phyloP scores from a whole-genome alignment of 2,329 filamentous ascomycete genomes.

The Talaromyces islandicus region DNA sequence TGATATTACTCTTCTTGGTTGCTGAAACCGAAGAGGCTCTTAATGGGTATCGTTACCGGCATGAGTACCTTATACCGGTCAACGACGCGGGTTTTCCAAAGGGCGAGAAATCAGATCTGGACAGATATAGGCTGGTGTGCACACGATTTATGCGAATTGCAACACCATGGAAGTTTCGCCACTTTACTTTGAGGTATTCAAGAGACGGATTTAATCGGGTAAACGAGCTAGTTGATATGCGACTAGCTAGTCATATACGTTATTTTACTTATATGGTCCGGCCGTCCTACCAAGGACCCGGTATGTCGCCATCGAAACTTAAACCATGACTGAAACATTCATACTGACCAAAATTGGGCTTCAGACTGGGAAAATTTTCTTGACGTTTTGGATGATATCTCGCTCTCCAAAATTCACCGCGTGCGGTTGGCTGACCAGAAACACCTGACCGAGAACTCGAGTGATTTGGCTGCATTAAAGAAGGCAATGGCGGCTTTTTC shows the following conservation, averaged over 20 bases:
- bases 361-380: slow-evolving; percentile 26
- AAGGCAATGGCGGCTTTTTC: slow-evolving; percentile 54
- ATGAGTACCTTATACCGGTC: slow-evolving; percentile 2
- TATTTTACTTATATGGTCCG: slow-evolving; percentile 36
- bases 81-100: slow-evolving; percentile 6
- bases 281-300: slow-evolving; percentile 34
- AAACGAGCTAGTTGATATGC: slow-evolving; percentile 29
- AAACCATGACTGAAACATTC: not conserved
- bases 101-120: slow-evolving; percentile 31
- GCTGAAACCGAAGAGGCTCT: slow-evolving; percentile 12
- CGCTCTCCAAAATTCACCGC: slow-evolving; percentile 22
- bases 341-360: not conserved
- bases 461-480: slow-evolving; percentile 49
- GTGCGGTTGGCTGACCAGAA: slow-evolving; percentile 31
- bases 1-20: slow-evolving; percentile 27
- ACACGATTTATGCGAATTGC: slow-evolving; percentile 35
- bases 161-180: slow-evolving; percentile 33
- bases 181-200: slow-evolving; percentile 32
- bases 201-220: slow-evolving; percentile 27
- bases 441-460: slow-evolving; percentile 44
- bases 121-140: slow-evolving; percentile 36
- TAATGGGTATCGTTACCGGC: slow-evolving; percentile 9
- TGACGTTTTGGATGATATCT: slow-evolving; percentile 13
- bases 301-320: slow-evolving; percentile 17
- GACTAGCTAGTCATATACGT: slow-evolving; percentile 31